Base-by-base conservation (phyloP, 139 green algal genomes). In the Raphidocelis subcapitata region DNA sequence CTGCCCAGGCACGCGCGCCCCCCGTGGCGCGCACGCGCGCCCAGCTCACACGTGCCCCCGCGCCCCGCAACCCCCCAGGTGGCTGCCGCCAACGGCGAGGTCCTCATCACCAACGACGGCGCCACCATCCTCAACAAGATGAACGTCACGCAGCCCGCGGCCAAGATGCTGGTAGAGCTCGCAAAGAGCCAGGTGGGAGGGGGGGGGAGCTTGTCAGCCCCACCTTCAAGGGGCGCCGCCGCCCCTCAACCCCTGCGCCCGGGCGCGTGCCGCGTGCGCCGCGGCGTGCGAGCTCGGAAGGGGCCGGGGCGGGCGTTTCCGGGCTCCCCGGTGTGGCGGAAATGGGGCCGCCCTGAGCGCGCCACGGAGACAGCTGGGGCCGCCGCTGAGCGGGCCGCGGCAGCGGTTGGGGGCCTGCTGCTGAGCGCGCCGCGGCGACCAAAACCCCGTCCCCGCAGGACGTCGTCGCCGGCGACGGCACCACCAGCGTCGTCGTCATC, bases 161-260 rank as follows among this genome's bases (percentile, higher is more conserved):
- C 96, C 26, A 99, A 99, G 79, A 99, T 99, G 96, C 89, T 99
- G 4, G 96, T 99, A 46, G 96, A 99, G 79, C 86, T 99, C 32
- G 92, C 94, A 14, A 98, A 98, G 80, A 94, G 88, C 10, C 93
- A 97, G 82, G 91, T 94, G 67, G 8, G 74, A 32, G n/a, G n/a
- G n/a, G n/a, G n/a, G n/a, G n/a, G n/a, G n/a, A 29, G 59, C 8
- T 16, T 28, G 59, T 14, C 59, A 65, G 59, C 21, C 26, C 26
- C 24, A 29, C 59, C 14, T 28, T 15, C 28, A 21, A 65, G 18
- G 29, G n/a, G n/a, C n/a, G n/a, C n/a, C n/a, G n/a, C n/a, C n/a
- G n/a, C n/a, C n/a, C n/a, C n/a, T n/a, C n/a, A n/a, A n/a, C n/a
- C 57, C 20, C 35, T 41, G 32, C 26, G 26, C 55, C 29, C 8